These are phyloP conservation scores for Chrysopogon serrulatus DNA, from an alignment of 176 grass and related monocot species.

Conservation along the genomic window DNA sequence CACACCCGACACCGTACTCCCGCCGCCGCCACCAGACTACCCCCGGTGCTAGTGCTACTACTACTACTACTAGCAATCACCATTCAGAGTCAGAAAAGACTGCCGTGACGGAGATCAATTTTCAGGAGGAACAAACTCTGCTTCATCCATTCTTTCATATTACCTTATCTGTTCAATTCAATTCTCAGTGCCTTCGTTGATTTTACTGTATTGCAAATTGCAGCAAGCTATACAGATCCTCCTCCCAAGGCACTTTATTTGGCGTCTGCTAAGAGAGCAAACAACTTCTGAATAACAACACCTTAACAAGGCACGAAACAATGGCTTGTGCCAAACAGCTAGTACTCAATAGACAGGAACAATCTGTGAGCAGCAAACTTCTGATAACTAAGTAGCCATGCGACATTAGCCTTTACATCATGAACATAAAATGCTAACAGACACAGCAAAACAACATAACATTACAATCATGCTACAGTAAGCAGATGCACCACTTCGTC, in stretches of 20 bases:
- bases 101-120: too few species aligned
- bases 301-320: too few species aligned
- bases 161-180: too few species aligned
- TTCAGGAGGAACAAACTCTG: too few species aligned
- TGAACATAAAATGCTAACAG: neutral
- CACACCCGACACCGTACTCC: conserved; percentile 47
- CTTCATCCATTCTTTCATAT: too few species aligned
- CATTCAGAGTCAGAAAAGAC: too few species aligned
- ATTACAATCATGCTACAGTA: neutral
- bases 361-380: neutral
- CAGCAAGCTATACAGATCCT: neutral
- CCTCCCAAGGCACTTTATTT: neutral
- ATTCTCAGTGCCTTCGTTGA: neutral
- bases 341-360: neutral
- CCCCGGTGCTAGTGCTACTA: conserved; percentile 22
- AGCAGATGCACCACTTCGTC: neutral
- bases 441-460: neutral
- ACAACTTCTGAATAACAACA: neutral
- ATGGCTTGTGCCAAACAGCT: neutral
- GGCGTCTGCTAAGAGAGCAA: neutral
- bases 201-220: neutral
- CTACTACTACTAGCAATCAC: too few species aligned
- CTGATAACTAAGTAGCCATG: neutral
- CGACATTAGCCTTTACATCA: conserved; percentile 8
- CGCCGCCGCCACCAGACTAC: conserved; percentile 47